Evolutionary conservation across 2,329 filamentous ascomycete genomes (phyloP).

Genomic region (Myotisia sp.): DNA sequence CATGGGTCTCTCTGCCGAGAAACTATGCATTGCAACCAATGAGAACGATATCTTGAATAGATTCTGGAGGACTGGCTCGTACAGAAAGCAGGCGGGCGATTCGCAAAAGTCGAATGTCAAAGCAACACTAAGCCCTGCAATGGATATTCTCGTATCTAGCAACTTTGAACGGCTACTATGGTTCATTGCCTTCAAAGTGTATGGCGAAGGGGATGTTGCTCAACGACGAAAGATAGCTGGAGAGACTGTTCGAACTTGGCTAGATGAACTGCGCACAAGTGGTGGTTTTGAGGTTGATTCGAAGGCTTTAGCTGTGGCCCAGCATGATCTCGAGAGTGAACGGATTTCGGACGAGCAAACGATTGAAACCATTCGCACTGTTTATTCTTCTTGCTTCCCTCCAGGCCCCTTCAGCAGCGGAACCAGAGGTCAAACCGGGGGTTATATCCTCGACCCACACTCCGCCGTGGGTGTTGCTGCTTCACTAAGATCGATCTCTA

Average conservation of each 20-base stretch:
- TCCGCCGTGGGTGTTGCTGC: constrained; percentile 75
- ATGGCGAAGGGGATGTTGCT: constrained; percentile 42
- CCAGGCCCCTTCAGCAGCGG: constrained; percentile 24
- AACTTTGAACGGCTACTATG: constrained; percentile 95
- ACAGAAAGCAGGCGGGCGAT: constrained; percentile 59
- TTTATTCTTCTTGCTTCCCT: constrained; percentile 43
- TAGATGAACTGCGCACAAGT: constrained; percentile 61
- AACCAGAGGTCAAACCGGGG: constrained; percentile 31
- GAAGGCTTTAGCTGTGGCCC: constrained; percentile 56
- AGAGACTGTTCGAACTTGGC: constrained; percentile 64
- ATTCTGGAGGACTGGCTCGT: constrained; percentile 77
- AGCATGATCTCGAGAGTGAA: constrained; percentile 68
- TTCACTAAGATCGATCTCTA: constrained; percentile 51
- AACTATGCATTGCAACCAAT: constrained; percentile 85
- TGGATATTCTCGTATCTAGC: constrained; percentile 92
- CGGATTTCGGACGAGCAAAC: constrained; percentile 51
- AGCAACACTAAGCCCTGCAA: constrained; percentile 84
- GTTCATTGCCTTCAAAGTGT: constrained; percentile 72
- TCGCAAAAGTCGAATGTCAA: constrained; percentile 58
- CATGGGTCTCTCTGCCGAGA: constrained; percentile 79
- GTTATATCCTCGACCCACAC: constrained; percentile 87
- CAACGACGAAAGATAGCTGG: constrained; percentile 42
- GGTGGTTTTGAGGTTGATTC: constrained; percentile 71
- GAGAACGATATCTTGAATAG: constrained; percentile 94
- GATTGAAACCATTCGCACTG: constrained; percentile 47